phyloP scores from a whole-genome alignment of 768 basidiomycete species.

The Coprinopsis strossmayeri region DNA sequence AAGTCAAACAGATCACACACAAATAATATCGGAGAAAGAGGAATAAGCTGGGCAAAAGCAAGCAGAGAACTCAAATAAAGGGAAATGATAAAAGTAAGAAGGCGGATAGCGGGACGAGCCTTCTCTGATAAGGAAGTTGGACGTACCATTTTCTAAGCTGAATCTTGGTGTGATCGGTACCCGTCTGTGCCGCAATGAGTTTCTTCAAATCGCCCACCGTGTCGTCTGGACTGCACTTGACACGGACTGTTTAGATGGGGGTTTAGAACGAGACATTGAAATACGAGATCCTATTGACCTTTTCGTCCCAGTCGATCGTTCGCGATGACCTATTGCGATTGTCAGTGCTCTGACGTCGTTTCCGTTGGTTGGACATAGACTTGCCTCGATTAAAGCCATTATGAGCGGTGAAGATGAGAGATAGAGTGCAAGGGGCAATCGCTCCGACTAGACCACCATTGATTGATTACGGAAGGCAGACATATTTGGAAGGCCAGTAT shows the following conservation, averaged over 20 bases:
- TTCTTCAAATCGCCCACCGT: constrained; percentile 97
- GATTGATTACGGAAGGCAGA: no score
- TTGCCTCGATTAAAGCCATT: constrained; percentile 58
- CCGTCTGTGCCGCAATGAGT: constrained; percentile 94
- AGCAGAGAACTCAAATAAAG: neutral
- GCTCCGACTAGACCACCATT: no score
- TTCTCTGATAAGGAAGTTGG: neutral
- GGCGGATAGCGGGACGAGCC: neutral
- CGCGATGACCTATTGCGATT: constrained; percentile 65
- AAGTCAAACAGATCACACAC: no score
- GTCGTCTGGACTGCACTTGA: constrained; percentile 93
- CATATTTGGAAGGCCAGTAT: no score
- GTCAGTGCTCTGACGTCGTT: neutral
- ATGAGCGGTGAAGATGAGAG: neutral
- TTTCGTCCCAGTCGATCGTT: constrained; percentile 94
- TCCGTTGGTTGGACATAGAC: constrained; percentile 14
- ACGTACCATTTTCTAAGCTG: constrained; percentile 93
- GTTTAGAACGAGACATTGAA: neutral
- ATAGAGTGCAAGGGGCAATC: no score
- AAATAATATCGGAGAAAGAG: no score
- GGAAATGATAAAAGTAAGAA: neutral
- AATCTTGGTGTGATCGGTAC: constrained; percentile 82
- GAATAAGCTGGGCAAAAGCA: neutral
- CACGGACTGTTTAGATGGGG: constrained; percentile 55
- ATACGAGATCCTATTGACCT: constrained; percentile 40